phyloP scores from a whole-genome alignment of 2,329 filamentous ascomycete species.

The Domatiomyces catenatus region DNA sequence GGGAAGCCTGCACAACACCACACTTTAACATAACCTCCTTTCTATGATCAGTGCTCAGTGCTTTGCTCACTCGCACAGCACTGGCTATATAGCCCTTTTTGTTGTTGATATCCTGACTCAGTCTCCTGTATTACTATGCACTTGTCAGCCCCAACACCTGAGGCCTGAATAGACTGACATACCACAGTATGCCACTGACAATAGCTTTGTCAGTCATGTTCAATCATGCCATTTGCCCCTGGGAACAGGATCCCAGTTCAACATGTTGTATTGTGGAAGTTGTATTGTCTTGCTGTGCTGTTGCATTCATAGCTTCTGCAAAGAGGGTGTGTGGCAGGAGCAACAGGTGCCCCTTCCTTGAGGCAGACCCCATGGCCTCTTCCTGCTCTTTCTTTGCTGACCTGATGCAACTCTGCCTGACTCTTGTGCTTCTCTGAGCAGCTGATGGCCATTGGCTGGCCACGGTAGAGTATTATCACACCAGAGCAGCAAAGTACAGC shows the following conservation, averaged over 20 bases:
- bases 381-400: neutral
- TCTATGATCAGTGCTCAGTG: too few species aligned
- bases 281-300: neutral
- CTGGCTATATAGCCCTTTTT: too few species aligned
- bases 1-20: too few species aligned
- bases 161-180: neutral
- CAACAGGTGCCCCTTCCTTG: neutral
- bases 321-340: neutral
- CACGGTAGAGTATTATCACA: neutral
- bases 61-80: too few species aligned
- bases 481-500: neutral
- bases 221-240: too few species aligned
- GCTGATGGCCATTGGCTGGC: neutral
- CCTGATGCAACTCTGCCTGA: neutral
- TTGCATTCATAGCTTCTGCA: neutral
- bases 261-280: neutral
- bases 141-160: neutral
- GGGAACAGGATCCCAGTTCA: neutral
- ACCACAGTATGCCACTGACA: too few species aligned
- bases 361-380: neutral
- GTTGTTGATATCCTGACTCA: neutral
- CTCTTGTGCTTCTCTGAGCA: neutral
- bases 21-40: too few species aligned
- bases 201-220: neutral
- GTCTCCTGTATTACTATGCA: neutral